These are phyloP conservation scores for Camillea tinctor DNA, from an alignment of 2,329 filamentous ascomycete species.

Conservation along the genomic window DNA sequence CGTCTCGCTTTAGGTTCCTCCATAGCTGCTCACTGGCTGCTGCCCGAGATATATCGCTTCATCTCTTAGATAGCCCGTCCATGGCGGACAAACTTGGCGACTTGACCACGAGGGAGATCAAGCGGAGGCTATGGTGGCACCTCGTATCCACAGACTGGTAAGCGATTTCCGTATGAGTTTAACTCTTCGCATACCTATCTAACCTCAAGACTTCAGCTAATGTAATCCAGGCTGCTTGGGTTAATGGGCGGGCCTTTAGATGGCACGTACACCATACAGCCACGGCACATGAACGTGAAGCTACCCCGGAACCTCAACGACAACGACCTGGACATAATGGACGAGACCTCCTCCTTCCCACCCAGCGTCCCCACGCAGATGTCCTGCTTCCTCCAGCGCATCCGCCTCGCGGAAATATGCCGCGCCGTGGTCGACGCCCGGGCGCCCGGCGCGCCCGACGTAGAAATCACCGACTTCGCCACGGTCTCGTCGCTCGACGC, in stretches of 20 bases:
- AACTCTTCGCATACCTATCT: neutral
- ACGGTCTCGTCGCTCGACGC: slow-evolving; percentile 34
- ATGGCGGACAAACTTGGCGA: slow-evolving; percentile 22
- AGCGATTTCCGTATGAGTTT: neutral
- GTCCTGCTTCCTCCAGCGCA: slow-evolving; percentile 39
- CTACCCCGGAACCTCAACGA: slow-evolving; percentile 41
- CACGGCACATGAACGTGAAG: slow-evolving; percentile 38
- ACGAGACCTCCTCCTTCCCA: slow-evolving; percentile 31
- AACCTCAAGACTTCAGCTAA: neutral
- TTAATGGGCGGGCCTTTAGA: slow-evolving; percentile 31
- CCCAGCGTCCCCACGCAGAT: slow-evolving; percentile 33
- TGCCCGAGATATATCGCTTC: slow-evolving; percentile 36
- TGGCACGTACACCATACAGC: slow-evolving; percentile 37
- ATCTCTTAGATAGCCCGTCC: slow-evolving; percentile 38
- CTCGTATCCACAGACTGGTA: slow-evolving; percentile 33
- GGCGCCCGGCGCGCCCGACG: slow-evolving; percentile 9
- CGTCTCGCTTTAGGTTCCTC: slow-evolving; percentile 32
- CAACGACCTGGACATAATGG: slow-evolving; percentile 32
- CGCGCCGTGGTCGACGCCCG: slow-evolving; percentile 36
- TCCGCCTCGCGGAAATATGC: slow-evolving; percentile 37
- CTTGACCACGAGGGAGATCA: slow-evolving; percentile 34
- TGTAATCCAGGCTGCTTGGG: slow-evolving; percentile 20
- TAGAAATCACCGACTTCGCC: slow-evolving; percentile 33
- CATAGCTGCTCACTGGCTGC: slow-evolving; percentile 30
- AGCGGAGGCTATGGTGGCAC: slow-evolving; percentile 45